Evolutionary conservation across 306 rosid genomes (phyloP).

Genomic region (Cicer judaicum): DNA sequence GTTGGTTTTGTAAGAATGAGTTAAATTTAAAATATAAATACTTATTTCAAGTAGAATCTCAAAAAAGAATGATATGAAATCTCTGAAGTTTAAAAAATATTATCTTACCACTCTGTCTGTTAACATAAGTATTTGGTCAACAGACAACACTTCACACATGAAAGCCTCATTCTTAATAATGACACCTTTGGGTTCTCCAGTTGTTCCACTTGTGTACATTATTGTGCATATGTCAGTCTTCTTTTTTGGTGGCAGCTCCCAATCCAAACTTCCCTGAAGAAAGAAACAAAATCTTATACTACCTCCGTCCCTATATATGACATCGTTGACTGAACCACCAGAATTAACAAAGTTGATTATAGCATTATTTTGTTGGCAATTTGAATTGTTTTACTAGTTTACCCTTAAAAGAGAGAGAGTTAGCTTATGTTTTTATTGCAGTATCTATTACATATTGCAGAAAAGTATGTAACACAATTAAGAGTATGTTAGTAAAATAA

Average conservation of each 20-base stretch:
- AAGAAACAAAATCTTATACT: neutral
- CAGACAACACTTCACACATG: conserved; percentile 81
- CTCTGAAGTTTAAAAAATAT: conserved; percentile 3
- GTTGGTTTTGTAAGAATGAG: too few species aligned
- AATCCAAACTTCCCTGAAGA: conserved; percentile 64
- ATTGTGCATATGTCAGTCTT: conserved; percentile 74
- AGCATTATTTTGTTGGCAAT: too few species aligned
- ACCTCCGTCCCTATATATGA: too few species aligned
- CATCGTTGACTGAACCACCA: neutral
- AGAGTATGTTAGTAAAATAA: too few species aligned
- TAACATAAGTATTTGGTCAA: conserved; percentile 66
- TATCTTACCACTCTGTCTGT: conserved; percentile 83
- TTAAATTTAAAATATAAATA: too few species aligned
- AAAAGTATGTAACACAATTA: too few species aligned
- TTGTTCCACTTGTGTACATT: conserved; percentile 99
- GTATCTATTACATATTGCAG: too few species aligned
- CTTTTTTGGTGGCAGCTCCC: conserved; percentile 71
- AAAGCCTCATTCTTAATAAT: conserved; percentile 73
- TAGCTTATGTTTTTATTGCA: too few species aligned
- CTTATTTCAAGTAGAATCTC: too few species aligned
- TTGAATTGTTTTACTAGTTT: too few species aligned
- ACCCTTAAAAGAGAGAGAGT: too few species aligned
- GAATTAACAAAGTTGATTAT: neutral
- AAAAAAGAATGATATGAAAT: neutral
- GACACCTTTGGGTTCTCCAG: conserved; percentile 96